Base-by-base conservation (phyloP, 352 stramenopile species). In the Globisporangium alternatum region DNA sequence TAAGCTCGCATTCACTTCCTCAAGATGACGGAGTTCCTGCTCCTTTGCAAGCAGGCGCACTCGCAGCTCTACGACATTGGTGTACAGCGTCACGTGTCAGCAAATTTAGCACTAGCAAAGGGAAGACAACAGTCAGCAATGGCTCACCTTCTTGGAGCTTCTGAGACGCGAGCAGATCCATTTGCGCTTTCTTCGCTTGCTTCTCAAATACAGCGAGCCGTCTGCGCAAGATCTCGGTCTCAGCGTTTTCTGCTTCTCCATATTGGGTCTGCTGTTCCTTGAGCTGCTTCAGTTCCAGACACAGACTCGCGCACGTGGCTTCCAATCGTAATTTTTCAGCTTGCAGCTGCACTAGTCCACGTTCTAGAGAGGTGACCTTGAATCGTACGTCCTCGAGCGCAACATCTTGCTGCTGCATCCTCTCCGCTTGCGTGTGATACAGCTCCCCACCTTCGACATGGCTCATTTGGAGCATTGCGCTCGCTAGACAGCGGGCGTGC, bases 171-270 rank as follows among this genome's bases (percentile, higher is more conserved):
- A 39, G 30, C 10, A 83, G 53, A 30, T 83, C 77, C 19, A 67
- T 7, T 41, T 80, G 66, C 21, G 81, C 31, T 10, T 62, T 43
- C 21, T 76, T 75, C 2, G 41, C 41, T 28, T 77, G 66, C 8
- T 61, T 64, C 43, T 75, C 74, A 1, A 69, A 39, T 8, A 52
- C 17, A 7, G 76, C 66, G 0, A 91, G 65, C 7, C 67, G 68
- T 12, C 74, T 66, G 6, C 80, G 73, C 22, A 91, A 64, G 41
- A 91, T 91, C 55, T 91, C 78, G 1, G 58, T 48, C 48, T 91
- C 80, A 5, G 83, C 83, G 15, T 52, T 71, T 41, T 87, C 66
- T 2, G 56, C 58, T n/a, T 76, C 58, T 7, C 64, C 45, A 8
- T 66, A 59, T 21, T 74, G 63, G 5, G 28, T 48, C 51, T 77